phyloP scores from a whole-genome alignment of 164 flowering plant genomes.

The Piper betle region DNA sequence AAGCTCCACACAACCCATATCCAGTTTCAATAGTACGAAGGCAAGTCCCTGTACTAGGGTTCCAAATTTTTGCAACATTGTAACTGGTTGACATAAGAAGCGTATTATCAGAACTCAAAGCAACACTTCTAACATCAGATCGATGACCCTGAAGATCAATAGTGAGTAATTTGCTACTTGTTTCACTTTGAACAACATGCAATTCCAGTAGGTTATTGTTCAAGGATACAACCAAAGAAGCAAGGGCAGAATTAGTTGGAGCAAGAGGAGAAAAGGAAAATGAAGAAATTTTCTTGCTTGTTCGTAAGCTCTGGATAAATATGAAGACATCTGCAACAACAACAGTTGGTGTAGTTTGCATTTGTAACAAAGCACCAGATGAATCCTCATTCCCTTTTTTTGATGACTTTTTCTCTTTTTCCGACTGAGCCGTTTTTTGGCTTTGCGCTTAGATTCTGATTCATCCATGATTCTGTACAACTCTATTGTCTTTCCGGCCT shows the following conservation, averaged over 20 bases:
- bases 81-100: constrained; percentile 92
- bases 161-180: constrained; percentile 32
- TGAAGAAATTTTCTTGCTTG: constrained; percentile 76
- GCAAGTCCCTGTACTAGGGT: constrained; percentile 82
- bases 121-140: constrained; percentile 78
- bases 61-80: constrained; percentile 82
- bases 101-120: constrained; percentile 80
- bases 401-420: constrained; percentile 59
- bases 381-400: constrained; percentile 38
- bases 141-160: constrained; percentile 92
- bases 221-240: constrained; percentile 69
- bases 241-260: constrained; percentile 39
- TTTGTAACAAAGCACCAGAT: constrained; percentile 20
- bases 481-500: constrained; percentile 85
- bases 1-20: constrained; percentile 68
- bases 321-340: constrained; percentile 72
- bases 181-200: constrained; percentile 42
- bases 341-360: constrained; percentile 16
- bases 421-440: constrained; percentile 66
- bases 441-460: constrained; percentile 66
- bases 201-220: constrained; percentile 71
- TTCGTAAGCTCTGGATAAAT: constrained; percentile 55
- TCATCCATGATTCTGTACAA: constrained; percentile 66
- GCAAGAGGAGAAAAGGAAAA: constrained; percentile 59
- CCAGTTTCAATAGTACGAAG: constrained; percentile 87